Evolutionary conservation across 202 grass and related monocot genomes (phyloP), one percentile per base, ranked within the genome.

Genomic region (Zoysia matrella): DNA sequence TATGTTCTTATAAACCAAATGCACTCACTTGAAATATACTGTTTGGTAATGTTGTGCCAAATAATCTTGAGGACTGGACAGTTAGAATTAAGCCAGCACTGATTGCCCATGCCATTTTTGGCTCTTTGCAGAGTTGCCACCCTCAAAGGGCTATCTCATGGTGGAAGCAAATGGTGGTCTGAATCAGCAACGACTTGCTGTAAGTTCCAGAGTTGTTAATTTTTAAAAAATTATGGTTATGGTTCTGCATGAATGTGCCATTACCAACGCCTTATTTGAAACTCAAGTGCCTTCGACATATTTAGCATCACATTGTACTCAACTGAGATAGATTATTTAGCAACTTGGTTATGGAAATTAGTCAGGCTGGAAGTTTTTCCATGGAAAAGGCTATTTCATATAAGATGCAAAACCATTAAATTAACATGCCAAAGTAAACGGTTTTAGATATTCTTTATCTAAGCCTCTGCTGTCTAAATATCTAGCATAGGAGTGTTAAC

Each of bases 131-230:
- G 96, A 86, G 78, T 83, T 95, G 76, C 87, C 85, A 0, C 85
- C 89, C 57, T 98, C 96, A 53, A 98, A 98, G 89, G 96, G 96
- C 14, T 95, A 82, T 88, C 92, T 98, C 72, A 93, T 98, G 88
- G 86, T 98, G n/a, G 92, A 98, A 93, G 96, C 96, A 87, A 98
- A 98, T 85, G 96, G 96, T 71, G 92, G 96, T 86, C 75, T 98
- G 56, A 98, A 98, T 88, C 95, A 98, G 65, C 95, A 98, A 71
- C 95, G 95, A 7, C 79, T 98, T 86, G 90, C 95, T 65, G 95
- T 93, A 95, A 95, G 90, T 92, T 74, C 14, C 42, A 49, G 0
- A 4, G 53, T 42, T 80, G 36, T 69, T 65, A 9, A 67, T 68
- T 58, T 83, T 8, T 12, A 14, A 11, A 67, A 82, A 54, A 65